Percentiles rank a stretch among this genome's conserved stretches.
Conservation (phyloP, 805 yeast genomes). For the Nakazawaea ishiwadae region DNA sequence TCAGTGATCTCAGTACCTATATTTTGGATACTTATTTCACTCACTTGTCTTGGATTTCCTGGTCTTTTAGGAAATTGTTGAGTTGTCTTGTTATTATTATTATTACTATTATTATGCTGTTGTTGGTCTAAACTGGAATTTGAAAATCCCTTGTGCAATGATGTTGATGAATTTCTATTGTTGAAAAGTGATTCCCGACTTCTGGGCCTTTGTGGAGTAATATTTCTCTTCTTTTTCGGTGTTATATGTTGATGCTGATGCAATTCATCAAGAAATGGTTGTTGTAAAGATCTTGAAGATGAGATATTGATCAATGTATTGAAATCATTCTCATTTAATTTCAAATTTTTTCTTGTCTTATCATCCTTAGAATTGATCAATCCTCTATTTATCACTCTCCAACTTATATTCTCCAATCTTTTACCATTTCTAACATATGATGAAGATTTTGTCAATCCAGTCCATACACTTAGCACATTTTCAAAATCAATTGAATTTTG, state of each 20-base stretch:
- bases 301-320: constrained; percentile 25
- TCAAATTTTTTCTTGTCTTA: background rate
- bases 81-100: background rate
- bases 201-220: background rate
- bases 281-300: constrained; percentile 3
- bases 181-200: background rate
- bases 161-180: background rate
- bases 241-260: background rate
- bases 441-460: constrained; percentile 30
- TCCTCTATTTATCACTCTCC: constrained; percentile 30
- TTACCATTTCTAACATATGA: constrained; percentile 27
- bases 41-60: constrained; percentile 13
- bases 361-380: constrained; percentile 12
- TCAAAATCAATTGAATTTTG: constrained; percentile 25
- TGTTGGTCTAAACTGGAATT: background rate
- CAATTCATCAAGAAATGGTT: constrained; percentile 11
- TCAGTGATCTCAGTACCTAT: constrained; percentile 23
- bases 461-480: constrained; percentile 36
- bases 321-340: constrained; percentile 19
- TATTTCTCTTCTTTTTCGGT: constrained; percentile 1
- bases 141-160: background rate
- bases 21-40: constrained; percentile 15
- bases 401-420: constrained; percentile 29
- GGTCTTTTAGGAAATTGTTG: constrained; percentile 5
- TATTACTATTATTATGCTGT: background rate